Evolutionary conservation across 1,139 yeast genomes (phyloP), one percentile per base, ranked within the genome.

Genomic region (Hyphopichia burtonii): DNA sequence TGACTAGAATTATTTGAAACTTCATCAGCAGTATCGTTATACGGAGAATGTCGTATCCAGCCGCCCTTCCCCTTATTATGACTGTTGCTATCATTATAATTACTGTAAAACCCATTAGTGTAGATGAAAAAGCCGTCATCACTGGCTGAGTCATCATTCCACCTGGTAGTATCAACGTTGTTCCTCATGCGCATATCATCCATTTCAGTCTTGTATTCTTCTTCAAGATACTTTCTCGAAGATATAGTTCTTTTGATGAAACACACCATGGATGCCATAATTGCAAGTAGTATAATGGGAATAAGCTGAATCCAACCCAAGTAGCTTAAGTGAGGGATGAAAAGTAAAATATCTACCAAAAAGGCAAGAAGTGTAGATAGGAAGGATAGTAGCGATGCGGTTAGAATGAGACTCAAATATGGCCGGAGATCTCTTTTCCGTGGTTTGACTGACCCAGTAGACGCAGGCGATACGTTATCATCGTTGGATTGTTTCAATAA

Each of bases 101-200:
- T 49, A 30, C 61, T 55, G 49, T 63, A 61, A 45, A 71, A 71
- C n/a, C 76, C 77, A 47, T 71, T 68, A 3, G 78, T 68, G 47
- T 68, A 72, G 9, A 71, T 74, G 46, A 61, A 68, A 42, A 73
- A 71, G 9, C 78, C 78, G 47, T 71, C 77, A 41, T 73, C 78
- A 49, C 77, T 71, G 8, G 57, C 67, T 14, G 61, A 51, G 40
- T 69, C 76, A 38, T 57, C 55, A 6, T 47, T 43, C 54, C 58
- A 53, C 16, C 59, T 37, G 34, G 51, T 42, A 27, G 52, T 53
- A 25, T 48, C 52, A 4, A 54, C 46, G 30, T 53, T 55, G 20
- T 59, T 50, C 37, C 63, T 53, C 42, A 56, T 52, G 43, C 73
- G 54, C 74, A 72, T 68, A 37, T 69, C 76, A 44, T 68, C 74